These are phyloP conservation scores for Tanozyma kutaoensis DNA, from an alignment of 805 yeast genomes.

Conservation along the genomic window DNA sequence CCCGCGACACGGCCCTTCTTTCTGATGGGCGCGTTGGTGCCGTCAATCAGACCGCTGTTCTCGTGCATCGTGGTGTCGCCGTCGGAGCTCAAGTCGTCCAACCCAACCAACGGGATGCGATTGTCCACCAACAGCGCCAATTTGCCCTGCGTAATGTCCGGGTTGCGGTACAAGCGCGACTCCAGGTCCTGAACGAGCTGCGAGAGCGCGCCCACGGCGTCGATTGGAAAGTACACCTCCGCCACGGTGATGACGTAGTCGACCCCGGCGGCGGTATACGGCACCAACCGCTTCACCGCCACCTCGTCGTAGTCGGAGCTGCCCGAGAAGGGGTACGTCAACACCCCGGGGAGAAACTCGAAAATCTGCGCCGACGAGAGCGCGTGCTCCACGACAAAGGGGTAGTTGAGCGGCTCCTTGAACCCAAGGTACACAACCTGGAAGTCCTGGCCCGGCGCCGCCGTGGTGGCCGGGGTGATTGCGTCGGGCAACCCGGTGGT, in stretches of 20 bases:
- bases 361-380: conserved; percentile 76
- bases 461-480: conserved; percentile 53
- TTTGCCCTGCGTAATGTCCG: conserved; percentile 37
- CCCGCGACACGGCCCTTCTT: conserved; percentile 47
- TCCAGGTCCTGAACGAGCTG: conserved; percentile 30
- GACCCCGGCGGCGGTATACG: conserved; percentile 43
- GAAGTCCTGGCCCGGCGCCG: conserved; percentile 31
- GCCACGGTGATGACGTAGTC: conserved; percentile 78
- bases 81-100: conserved; percentile 11
- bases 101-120: conserved; percentile 44
- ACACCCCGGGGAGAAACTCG: conserved; percentile 67
- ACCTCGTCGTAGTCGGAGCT: conserved; percentile 19
- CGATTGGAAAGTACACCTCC: conserved; percentile 65
- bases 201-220: conserved; percentile 35
- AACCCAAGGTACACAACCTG: conserved; percentile 65
- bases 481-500: conserved; percentile 60
- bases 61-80: conserved; percentile 4
- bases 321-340: conserved; percentile 46
- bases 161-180: conserved; percentile 52
- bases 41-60: conserved; percentile 22
- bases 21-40: conserved; percentile 4
- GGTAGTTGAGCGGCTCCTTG: conserved; percentile 66
- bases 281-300: conserved; percentile 57
- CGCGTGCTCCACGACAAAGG: conserved; percentile 63
- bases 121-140: conserved; percentile 65